Percentiles rank a stretch among this genome's conserved stretches.
phyloP scores from a whole-genome alignment of 2,329 filamentous ascomycete genomes.

The Colletotrichum cuscutae region DNA sequence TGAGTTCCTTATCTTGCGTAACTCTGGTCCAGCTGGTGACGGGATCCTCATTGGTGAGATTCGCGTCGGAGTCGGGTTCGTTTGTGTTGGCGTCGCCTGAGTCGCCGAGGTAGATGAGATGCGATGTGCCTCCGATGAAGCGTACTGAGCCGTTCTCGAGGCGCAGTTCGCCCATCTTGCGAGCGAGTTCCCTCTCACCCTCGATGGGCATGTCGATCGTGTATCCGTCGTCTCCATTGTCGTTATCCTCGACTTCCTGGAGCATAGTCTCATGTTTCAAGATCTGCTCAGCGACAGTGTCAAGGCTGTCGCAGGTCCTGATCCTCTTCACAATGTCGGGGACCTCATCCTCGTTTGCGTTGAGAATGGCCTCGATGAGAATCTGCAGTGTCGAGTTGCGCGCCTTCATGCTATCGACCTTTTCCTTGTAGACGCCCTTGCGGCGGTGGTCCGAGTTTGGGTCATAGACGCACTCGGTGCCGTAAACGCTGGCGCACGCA shows the following conservation, averaged over 20 bases:
- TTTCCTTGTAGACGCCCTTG: conserved; percentile 97
- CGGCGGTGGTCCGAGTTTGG: conserved; percentile 95
- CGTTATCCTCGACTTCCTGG: conserved; percentile 50
- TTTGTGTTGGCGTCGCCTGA: conserved; percentile 50
- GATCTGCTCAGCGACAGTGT: conserved; percentile 64
- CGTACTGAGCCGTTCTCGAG: conserved; percentile 88
- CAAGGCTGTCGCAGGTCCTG: conserved; percentile 81
- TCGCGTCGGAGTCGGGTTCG: conserved; percentile 56
- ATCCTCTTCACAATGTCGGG: conserved; percentile 85
- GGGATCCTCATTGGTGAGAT: conserved; percentile 70
- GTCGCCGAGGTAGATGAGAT: conserved; percentile 82
- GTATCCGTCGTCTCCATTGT: conserved; percentile 52
- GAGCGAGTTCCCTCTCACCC: conserved; percentile 83
- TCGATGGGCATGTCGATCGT: conserved; percentile 54
- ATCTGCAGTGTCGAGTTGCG: conserved; percentile 89
- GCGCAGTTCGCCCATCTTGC: conserved; percentile 92
- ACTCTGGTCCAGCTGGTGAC: conserved; percentile 89
- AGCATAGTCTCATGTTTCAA: conserved; percentile 53
- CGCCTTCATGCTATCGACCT: conserved; percentile 88
- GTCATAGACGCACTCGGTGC: conserved; percentile 91
- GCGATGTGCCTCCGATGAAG: conserved; percentile 94
- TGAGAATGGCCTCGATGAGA: conserved; percentile 92
- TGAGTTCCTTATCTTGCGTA: conserved; percentile 80
- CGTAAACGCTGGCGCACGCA: conserved; percentile 95
- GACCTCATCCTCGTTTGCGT: conserved; percentile 89